Evolutionary conservation across 352 stramenopile genomes (phyloP).

Genomic region (Phytophthora europaea): DNA sequence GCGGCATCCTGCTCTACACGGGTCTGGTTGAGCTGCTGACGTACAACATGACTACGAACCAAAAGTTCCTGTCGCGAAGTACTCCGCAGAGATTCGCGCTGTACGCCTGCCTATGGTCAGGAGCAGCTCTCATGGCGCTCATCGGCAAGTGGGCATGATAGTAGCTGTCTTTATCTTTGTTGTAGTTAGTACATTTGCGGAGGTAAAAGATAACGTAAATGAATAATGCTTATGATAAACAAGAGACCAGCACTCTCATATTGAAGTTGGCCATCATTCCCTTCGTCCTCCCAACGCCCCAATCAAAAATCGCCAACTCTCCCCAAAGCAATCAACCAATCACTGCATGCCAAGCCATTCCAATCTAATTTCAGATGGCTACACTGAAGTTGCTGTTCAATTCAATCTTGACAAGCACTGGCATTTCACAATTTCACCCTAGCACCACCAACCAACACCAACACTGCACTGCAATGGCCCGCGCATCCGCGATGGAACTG

Average conservation of each 20-base stretch:
- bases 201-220: neutral
- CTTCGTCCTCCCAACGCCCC: conserved; percentile 17
- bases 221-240: neutral
- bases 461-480: conserved; percentile 18
- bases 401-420: conserved; percentile 16
- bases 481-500: conserved; percentile 31
- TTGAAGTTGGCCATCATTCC: conserved; percentile 34
- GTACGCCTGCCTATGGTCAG: conserved; percentile 59
- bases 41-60: conserved; percentile 78
- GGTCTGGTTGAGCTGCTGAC: conserved; percentile 73
- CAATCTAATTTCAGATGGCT: conserved; percentile 24
- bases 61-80: conserved; percentile 54
- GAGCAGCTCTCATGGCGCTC: conserved; percentile 65
- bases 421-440: conserved; percentile 19
- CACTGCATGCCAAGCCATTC: conserved; percentile 24
- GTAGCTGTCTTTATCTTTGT: neutral
- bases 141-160: conserved; percentile 77
- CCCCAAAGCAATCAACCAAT: conserved; percentile 24
- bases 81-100: conserved; percentile 45
- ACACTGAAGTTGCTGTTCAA: conserved; percentile 21
- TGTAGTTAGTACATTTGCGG: neutral
- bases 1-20: conserved; percentile 77
- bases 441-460: neutral
- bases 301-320: conserved; percentile 30
- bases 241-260: neutral